A percentile compares a stretch with the other conserved stretches of the same genome.
Conservation (phyloP, 768 basidiomycete genomes). For the Lactifluus echinatus region DNA sequence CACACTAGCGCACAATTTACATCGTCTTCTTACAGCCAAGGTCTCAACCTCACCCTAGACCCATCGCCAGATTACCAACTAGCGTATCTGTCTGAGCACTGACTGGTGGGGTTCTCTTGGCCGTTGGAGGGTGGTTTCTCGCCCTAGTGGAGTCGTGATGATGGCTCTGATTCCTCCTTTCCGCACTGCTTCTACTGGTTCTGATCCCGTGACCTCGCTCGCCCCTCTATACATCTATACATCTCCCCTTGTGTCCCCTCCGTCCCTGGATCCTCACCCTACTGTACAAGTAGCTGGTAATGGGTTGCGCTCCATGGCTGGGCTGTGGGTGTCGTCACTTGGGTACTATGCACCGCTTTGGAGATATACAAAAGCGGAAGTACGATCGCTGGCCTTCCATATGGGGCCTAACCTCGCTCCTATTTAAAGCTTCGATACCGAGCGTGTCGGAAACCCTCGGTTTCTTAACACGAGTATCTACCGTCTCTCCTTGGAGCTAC, state of each 20-base stretch:
- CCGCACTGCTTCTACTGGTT: no score
- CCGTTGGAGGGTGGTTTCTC: no score
- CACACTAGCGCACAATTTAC: constrained; percentile 64
- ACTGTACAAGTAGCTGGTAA: constrained; percentile 65
- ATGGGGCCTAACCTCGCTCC: neutral
- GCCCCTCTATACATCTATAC: no score
- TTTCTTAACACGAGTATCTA: constrained; percentile 33
- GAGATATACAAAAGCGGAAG: constrained; percentile 24
- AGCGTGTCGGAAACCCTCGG: constrained; percentile 42
- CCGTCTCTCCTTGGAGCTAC: constrained; percentile 38
- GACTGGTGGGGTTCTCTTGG: constrained; percentile 70
- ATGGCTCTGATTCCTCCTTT: no score
- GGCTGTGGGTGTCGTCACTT: constrained; percentile 58
- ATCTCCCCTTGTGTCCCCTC: no score
- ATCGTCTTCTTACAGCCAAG: constrained; percentile 25
- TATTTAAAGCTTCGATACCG: constrained; percentile 35
- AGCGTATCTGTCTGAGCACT: constrained; percentile 41
- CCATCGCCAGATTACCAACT: constrained; percentile 48
- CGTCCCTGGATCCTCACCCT: no score
- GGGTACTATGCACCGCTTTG: constrained; percentile 51
- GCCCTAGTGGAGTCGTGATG: no score
- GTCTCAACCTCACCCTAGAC: constrained; percentile 51
- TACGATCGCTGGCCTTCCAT: neutral
- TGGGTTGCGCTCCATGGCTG: constrained; percentile 64
- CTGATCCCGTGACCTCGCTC: no score